Evolutionary conservation across 306 rosid species (phyloP).

Genomic region (Lathyrus oleraceus): DNA sequence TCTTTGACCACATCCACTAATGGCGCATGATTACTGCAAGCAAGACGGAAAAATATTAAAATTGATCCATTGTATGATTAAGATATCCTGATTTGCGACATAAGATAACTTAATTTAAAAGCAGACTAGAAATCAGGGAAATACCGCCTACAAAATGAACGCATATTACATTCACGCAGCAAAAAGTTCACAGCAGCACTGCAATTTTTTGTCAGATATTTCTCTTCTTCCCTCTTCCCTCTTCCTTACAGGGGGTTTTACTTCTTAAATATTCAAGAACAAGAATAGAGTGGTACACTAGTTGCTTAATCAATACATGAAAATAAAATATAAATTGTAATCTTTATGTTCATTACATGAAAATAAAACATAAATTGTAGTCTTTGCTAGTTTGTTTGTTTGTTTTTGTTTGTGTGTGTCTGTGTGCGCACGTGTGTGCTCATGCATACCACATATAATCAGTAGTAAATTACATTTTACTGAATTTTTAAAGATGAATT

Average conservation of each 20-base stretch:
- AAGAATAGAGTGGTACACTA: background rate
- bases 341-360: background rate
- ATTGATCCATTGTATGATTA: constrained; percentile 4
- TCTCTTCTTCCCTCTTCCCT: constrained; percentile 9
- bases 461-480: background rate
- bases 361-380: background rate
- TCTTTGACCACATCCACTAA: constrained; percentile 75
- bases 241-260: background rate
- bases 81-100: background rate
- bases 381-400: background rate
- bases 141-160: constrained; percentile 9
- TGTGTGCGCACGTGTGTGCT: too few species aligned
- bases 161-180: constrained; percentile 4
- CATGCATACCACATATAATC: constrained; percentile 1
- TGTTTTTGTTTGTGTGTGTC: too few species aligned
- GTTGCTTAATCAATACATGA: background rate
- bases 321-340: background rate
- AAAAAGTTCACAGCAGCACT: background rate
- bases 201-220: background rate
- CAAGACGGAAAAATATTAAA: constrained; percentile 30
- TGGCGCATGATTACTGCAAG: constrained; percentile 65
- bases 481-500: constrained; percentile 1
- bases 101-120: constrained; percentile 19
- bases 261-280: constrained; percentile 6
- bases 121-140: constrained; percentile 27